A percentile compares a stretch with the other conserved stretches of the same genome.
Conservation (phyloP, 2,329 filamentous ascomycete genomes). For the Chalara sp. region DNA sequence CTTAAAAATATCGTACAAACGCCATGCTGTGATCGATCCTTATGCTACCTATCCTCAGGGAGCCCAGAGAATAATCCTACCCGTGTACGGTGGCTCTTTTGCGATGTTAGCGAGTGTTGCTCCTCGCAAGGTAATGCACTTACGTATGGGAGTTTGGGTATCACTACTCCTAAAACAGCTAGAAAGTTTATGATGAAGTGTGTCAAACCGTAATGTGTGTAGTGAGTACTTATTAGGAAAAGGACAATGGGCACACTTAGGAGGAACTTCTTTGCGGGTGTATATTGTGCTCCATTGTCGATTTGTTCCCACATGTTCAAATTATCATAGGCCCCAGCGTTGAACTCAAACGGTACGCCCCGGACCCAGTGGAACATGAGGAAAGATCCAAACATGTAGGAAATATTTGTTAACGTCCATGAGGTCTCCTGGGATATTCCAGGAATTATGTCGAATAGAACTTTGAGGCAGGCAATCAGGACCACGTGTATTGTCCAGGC, state of each 20-base stretch:
- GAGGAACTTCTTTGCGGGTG: slow-evolving; percentile 96
- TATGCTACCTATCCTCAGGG: slow-evolving; percentile 48
- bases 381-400: slow-evolving; percentile 98
- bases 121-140: slow-evolving; percentile 28
- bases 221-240: slow-evolving; percentile 95
- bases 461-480: slow-evolving; percentile 84
- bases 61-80: slow-evolving; percentile 67
- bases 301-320: slow-evolving; percentile 99
- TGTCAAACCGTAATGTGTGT: slow-evolving; percentile 94
- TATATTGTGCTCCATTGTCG: slow-evolving; percentile 98
- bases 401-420: slow-evolving; percentile 97
- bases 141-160: slow-evolving; percentile 94
- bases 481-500: slow-evolving; percentile 98
- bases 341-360: slow-evolving; percentile 98
- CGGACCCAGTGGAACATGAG: slow-evolving; percentile 99
- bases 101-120: slow-evolving; percentile 16
- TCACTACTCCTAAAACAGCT: slow-evolving; percentile 85
- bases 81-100: slow-evolving; percentile 69
- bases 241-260: slow-evolving; percentile 89
- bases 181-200: slow-evolving; percentile 98
- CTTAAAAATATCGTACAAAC: slow-evolving; percentile 26
- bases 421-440: slow-evolving; percentile 96
- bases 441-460: slow-evolving; percentile 94
- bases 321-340: slow-evolving; percentile 96
- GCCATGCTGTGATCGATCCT: slow-evolving; percentile 16